A percentile compares a stretch with the other conserved stretches of the same genome.
Evolutionary conservation across 805 yeast genomes (phyloP).

Genomic region (Candida vartiovaarae): DNA sequence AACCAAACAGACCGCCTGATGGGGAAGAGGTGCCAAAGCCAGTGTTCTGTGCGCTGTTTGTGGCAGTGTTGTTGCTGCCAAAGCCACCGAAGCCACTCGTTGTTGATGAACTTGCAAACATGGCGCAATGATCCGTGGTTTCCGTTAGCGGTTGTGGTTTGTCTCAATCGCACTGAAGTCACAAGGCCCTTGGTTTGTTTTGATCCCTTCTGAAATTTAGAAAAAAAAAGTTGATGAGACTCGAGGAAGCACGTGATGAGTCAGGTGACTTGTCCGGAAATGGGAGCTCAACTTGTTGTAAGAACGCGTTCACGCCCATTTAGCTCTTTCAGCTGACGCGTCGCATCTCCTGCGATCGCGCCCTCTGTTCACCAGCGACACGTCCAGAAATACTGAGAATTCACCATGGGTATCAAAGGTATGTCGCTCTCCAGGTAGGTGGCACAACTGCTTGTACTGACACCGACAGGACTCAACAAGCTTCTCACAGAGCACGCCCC

Average conservation of each 20-base stretch:
- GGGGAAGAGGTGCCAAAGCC: conserved; percentile 20
- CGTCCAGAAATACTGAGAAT: too few species aligned
- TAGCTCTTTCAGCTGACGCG: background rate
- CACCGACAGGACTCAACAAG: conserved; percentile 63
- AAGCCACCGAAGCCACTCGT: conserved; percentile 27
- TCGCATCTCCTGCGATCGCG: background rate
- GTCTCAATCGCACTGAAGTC: too few species aligned
- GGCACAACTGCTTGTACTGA: background rate
- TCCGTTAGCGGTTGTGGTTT: too few species aligned
- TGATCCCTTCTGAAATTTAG: too few species aligned
- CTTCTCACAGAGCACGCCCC: conserved; percentile 89
- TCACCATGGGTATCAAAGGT: conserved; percentile 45
- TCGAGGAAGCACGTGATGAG: too few species aligned
- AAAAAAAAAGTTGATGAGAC: too few species aligned
- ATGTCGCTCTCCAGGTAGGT: conserved; percentile 9
- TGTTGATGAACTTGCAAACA: conserved; percentile 23
- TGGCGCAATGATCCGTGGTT: background rate
- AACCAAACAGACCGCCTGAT: conserved; percentile 33
- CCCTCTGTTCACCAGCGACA: too few species aligned
- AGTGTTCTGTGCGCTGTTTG: conserved; percentile 7
- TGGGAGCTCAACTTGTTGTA: too few species aligned
- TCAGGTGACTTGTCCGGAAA: too few species aligned
- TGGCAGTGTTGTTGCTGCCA: conserved; percentile 22
- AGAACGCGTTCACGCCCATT: too few species aligned
- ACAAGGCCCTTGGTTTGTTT: too few species aligned